Percentiles rank a stretch among this genome's conserved stretches.
These are phyloP conservation scores for Fomitopsis serialis DNA, from an alignment of 768 basidiomycete species.

Conservation along the genomic window DNA sequence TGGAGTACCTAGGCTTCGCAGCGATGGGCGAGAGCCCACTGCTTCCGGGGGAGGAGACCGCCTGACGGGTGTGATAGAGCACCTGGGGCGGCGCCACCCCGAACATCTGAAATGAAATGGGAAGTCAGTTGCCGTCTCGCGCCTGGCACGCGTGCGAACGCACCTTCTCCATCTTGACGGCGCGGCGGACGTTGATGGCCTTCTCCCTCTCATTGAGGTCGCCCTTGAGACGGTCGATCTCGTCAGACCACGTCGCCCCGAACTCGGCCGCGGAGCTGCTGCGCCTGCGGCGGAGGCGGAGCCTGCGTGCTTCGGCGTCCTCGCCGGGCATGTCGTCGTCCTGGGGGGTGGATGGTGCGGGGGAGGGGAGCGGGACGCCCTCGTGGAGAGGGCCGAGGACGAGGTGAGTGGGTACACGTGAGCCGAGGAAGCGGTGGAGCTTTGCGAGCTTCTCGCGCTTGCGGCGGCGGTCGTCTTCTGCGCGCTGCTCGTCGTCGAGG, in stretches of 20 bases:
- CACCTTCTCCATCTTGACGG: slow-evolving; percentile 87
- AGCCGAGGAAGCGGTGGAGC: slow-evolving; percentile 83
- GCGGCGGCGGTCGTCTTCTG: slow-evolving; percentile 57
- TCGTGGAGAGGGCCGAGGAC: slow-evolving; percentile 45
- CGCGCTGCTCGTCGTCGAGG: slow-evolving; percentile 38
- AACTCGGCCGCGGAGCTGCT: slow-evolving; percentile 49
- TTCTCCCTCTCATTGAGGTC: slow-evolving; percentile 71
- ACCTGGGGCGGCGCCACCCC: slow-evolving; percentile 76
- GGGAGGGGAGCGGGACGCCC: slow-evolving; percentile 27
- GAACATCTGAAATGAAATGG: slow-evolving; percentile 54
- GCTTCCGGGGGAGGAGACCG: slow-evolving; percentile 26
- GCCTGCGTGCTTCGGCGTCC: slow-evolving; percentile 19
- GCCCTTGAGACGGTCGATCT: slow-evolving; percentile 60
- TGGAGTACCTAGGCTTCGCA: slow-evolving; percentile 3
- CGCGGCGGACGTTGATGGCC: slow-evolving; percentile 72
- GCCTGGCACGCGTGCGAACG: slow-evolving; percentile 11
- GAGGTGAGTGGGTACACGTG: slow-evolving; percentile 65
- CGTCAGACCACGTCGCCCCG: slow-evolving; percentile 44
- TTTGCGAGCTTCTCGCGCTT: slow-evolving; percentile 77
- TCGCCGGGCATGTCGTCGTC: slow-evolving; percentile 22
- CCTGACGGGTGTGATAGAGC: slow-evolving; percentile 65
- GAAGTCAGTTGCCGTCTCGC: neutral
- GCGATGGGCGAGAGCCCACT: slow-evolving; percentile 5
- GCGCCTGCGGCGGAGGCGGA: slow-evolving; percentile 44
- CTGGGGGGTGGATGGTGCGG: slow-evolving; percentile 16